Percentiles rank a stretch among this genome's conserved stretches.
Conservation (phyloP, 345 rosid genomes). For the Mangifera indica region DNA sequence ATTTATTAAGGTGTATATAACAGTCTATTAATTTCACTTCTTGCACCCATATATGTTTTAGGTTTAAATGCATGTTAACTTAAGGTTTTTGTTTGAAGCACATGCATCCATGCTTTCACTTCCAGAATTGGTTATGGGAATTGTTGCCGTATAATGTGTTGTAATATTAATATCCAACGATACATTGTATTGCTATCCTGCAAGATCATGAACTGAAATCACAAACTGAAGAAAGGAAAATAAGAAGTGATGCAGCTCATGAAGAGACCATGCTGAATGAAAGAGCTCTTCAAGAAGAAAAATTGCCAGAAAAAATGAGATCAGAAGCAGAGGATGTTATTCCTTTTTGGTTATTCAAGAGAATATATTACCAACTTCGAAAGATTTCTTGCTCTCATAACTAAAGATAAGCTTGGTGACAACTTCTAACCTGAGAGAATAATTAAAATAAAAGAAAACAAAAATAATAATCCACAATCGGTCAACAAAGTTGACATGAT, state of each 20-base stretch:
- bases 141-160: not conserved
- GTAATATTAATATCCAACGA: not conserved
- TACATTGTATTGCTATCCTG: conserved; percentile 79
- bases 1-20: too few species aligned
- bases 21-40: too few species aligned
- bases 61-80: not conserved
- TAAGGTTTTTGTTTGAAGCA: conserved; percentile 1
- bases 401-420: too few species aligned
- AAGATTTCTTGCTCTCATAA: too few species aligned
- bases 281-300: conserved; percentile 79
- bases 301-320: conserved; percentile 71
- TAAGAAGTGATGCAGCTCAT: conserved; percentile 76
- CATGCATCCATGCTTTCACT: not conserved
- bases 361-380: not conserved
- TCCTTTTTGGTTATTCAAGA: not conserved
- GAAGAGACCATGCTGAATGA: conserved; percentile 88
- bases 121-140: not conserved
- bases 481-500: not conserved
- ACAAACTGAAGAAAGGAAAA: conserved; percentile 83
- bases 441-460: too few species aligned
- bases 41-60: not conserved
- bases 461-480: not conserved
- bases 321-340: conserved; percentile 82
- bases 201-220: conserved; percentile 78
- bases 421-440: too few species aligned